phyloP scores from a whole-genome alignment of 345 rosid genomes.

The Populus tremula region DNA sequence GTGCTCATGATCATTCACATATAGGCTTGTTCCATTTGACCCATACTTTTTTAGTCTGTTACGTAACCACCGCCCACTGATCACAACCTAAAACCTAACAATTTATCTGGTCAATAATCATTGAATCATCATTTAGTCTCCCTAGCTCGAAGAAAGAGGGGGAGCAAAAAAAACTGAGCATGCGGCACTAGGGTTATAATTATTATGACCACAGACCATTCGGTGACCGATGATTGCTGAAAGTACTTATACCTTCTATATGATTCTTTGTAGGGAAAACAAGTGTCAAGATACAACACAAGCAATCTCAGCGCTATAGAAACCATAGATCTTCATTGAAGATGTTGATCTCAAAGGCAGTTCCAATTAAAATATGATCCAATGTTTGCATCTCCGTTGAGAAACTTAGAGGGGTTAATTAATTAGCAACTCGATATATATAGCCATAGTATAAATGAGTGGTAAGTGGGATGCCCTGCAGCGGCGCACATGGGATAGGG shows the following conservation, averaged over 20 bases:
- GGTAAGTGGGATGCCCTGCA: constrained; percentile 41
- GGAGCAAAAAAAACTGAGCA: neutral
- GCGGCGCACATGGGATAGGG: constrained; percentile 54
- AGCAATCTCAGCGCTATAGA: constrained; percentile 15
- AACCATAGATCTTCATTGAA: constrained; percentile 15
- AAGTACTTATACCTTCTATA: neutral
- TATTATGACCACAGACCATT: neutral
- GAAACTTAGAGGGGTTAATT: neutral
- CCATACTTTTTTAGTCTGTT: neutral
- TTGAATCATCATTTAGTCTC: constrained; percentile 18
- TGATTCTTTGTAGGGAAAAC: constrained; percentile 26
- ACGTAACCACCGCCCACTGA: constrained; percentile 20
- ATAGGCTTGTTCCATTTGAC: constrained; percentile 13
- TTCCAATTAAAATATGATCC: neutral
- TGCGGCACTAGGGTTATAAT: constrained; percentile 3
- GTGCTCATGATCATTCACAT: neutral
- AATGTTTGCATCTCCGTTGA: neutral
- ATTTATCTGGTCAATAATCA: constrained; percentile 24
- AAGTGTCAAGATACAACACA: constrained; percentile 23
- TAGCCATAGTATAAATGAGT: neutral
- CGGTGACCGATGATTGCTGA: neutral
- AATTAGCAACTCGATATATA: neutral
- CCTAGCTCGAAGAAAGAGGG: neutral
- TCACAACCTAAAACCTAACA: neutral
- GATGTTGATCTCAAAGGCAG: neutral